These are phyloP conservation scores for Viola pubescens DNA, from an alignment of 441 rosid species.

Conservation along the genomic window DNA sequence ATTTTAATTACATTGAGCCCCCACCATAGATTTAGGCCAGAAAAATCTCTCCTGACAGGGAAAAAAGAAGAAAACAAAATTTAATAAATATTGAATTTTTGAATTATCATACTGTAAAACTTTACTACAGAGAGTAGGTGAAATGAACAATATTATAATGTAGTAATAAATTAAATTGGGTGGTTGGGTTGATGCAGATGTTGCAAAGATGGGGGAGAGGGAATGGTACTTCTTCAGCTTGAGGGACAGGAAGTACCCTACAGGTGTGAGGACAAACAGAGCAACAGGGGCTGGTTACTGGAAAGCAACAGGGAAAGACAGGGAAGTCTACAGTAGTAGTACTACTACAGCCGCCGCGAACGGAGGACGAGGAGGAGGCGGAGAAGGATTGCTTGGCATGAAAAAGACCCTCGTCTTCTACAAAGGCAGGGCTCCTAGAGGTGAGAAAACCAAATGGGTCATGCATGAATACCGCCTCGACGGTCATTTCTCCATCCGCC, in stretches of 20 bases:
- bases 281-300: slow-evolving; percentile 96
- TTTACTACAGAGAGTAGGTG: too few species aligned
- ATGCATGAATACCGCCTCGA: slow-evolving; percentile 99
- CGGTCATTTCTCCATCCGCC: slow-evolving; percentile 71
- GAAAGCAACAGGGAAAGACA: slow-evolving; percentile 97
- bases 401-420: slow-evolving; percentile 94
- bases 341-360: slow-evolving; percentile 14
- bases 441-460: slow-evolving; percentile 96
- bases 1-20: too few species aligned
- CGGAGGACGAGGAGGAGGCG: too few species aligned
- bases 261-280: slow-evolving; percentile 85
- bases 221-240: slow-evolving; percentile 96
- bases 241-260: slow-evolving; percentile 95
- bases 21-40: too few species aligned
- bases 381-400: slow-evolving; percentile 65
- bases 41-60: too few species aligned
- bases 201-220: slow-evolving; percentile 86
- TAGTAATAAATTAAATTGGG: too few species aligned
- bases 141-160: too few species aligned
- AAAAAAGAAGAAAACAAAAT: too few species aligned
- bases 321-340: slow-evolving; percentile 47
- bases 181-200: slow-evolving; percentile 28
- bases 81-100: too few species aligned
- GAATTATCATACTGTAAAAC: too few species aligned
- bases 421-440: slow-evolving; percentile 91